These are phyloP conservation scores for Colletotrichum destructivum DNA, from an alignment of 2,329 filamentous ascomycete species.

Conservation along the genomic window DNA sequence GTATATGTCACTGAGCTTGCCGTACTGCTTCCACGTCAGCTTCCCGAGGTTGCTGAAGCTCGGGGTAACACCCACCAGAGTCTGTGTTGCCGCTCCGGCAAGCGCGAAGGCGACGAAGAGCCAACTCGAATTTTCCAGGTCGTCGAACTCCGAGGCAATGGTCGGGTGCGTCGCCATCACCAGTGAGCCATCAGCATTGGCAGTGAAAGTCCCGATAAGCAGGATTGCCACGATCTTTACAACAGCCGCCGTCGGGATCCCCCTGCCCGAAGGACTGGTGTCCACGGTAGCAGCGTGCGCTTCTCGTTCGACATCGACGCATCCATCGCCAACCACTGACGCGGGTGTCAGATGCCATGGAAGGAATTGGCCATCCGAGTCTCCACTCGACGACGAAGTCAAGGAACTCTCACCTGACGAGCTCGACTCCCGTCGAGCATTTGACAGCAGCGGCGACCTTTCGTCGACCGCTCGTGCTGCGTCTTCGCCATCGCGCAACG, in stretches of 20 bases:
- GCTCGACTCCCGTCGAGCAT: constrained; percentile 29
- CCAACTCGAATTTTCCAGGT: constrained; percentile 70
- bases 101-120: constrained; percentile 52
- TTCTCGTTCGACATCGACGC: constrained; percentile 33
- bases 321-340: constrained; percentile 27
- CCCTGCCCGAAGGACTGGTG: background rate
- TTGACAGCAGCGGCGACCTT: constrained; percentile 29
- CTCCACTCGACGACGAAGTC: constrained; percentile 35
- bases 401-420: constrained; percentile 40
- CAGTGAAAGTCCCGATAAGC: constrained; percentile 69
- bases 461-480: constrained; percentile 15
- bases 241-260: constrained; percentile 28
- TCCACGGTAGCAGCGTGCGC: constrained; percentile 14
- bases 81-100: constrained; percentile 51
- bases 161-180: constrained; percentile 76
- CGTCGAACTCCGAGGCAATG: constrained; percentile 74
- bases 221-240: constrained; percentile 47
- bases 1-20: constrained; percentile 71
- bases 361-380: constrained; percentile 34
- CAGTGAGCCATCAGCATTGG: constrained; percentile 75
- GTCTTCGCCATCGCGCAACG: constrained; percentile 1
- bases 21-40: constrained; percentile 55
- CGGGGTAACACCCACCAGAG: constrained; percentile 56
- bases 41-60: no score
- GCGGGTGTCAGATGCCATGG: constrained; percentile 37